Conservation (phyloP, 106 monocot genomes). For the Apostasia shenzhenica region DNA sequence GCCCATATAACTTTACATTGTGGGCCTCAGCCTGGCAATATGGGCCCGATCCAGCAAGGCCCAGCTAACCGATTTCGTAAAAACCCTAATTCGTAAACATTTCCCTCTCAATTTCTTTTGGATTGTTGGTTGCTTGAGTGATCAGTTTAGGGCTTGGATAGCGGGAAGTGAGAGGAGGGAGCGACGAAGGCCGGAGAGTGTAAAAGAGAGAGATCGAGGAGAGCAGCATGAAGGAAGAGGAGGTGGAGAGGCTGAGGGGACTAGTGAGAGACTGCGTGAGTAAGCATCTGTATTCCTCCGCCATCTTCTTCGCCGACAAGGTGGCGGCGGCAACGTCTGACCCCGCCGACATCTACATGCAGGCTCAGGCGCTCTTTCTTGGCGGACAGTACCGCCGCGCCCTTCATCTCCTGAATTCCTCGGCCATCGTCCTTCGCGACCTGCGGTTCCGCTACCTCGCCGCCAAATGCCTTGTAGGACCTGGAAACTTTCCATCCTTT, state of each 20-base stretch:
- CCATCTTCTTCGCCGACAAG: slow-evolving; percentile 96
- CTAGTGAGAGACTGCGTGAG: slow-evolving; percentile 89
- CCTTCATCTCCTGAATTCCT: slow-evolving; percentile 79
- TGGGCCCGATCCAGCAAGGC: too few relatives aligned
- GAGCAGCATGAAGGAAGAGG: slow-evolving; percentile 62
- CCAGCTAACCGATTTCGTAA: too few relatives aligned
- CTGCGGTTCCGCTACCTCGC: slow-evolving; percentile 95
- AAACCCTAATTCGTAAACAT: too few relatives aligned
- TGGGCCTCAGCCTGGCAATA: too few relatives aligned
- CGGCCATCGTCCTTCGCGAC: slow-evolving; percentile 69
- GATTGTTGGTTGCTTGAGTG: too few relatives aligned
- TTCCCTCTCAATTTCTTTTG: too few relatives aligned
- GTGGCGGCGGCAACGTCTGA: slow-evolving; percentile 80
- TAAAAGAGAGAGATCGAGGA: not conserved
- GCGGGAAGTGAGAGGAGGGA: not conserved
- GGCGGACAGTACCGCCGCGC: slow-evolving; percentile 90
- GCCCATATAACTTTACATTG: too few relatives aligned
- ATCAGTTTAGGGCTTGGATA: too few relatives aligned
- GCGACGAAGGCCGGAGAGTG: not conserved
- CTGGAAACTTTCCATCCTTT: not conserved
- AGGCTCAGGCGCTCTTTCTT: slow-evolving; percentile 94
- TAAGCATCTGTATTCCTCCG: slow-evolving; percentile 95
- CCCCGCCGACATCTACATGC: slow-evolving; percentile 97
- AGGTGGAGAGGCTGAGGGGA: slow-evolving; percentile 74
- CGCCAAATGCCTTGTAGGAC: slow-evolving; percentile 83